Evolutionary conservation across 495 filamentous ascomycete genomes (phyloP).

Genomic region (Terfezia claveryi): DNA sequence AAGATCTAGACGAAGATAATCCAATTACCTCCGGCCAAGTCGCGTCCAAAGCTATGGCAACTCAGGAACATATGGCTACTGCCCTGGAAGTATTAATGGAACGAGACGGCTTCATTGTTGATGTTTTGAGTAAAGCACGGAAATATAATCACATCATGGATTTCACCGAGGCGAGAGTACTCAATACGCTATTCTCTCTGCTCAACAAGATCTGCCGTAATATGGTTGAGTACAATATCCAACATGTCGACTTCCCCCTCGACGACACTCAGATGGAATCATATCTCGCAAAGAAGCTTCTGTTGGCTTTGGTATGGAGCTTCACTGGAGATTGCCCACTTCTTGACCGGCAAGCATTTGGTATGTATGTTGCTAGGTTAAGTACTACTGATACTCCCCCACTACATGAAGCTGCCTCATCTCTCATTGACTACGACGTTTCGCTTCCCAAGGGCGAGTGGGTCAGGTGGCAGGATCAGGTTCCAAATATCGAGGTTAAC

Average conservation of each 20-base stretch:
- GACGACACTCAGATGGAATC: constrained; percentile 71
- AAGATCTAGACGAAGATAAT: constrained; percentile 81
- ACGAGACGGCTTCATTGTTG: constrained; percentile 51
- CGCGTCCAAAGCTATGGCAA: constrained; percentile 48
- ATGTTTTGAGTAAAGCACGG: constrained; percentile 51
- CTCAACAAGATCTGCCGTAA: constrained; percentile 81
- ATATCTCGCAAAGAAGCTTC: constrained; percentile 76
- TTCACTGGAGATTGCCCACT: constrained; percentile 89
- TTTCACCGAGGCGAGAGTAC: constrained; percentile 68
- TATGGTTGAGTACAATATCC: constrained; percentile 82
- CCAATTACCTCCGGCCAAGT: constrained; percentile 57
- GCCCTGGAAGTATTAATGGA: constrained; percentile 54
- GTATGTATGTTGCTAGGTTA: constrained; percentile 53
- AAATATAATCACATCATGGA: constrained; percentile 93
- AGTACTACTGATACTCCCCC: constrained; percentile 64
- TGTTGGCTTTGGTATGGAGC: constrained; percentile 82
- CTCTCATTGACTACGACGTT: constrained; percentile 89
- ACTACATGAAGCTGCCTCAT: constrained; percentile 45
- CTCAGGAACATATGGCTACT: constrained; percentile 54
- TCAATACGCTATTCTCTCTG: constrained; percentile 85
- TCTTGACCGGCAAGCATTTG: constrained; percentile 66
- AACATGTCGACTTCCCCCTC: constrained; percentile 83
- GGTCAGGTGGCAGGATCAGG: constrained; percentile 81
- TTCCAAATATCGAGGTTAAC: constrained; percentile 85
- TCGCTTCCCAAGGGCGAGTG: constrained; percentile 68